These are phyloP conservation scores for Aegilops tauschii DNA, from an alignment of 176 grass and related monocot genomes.

Conservation along the genomic window DNA sequence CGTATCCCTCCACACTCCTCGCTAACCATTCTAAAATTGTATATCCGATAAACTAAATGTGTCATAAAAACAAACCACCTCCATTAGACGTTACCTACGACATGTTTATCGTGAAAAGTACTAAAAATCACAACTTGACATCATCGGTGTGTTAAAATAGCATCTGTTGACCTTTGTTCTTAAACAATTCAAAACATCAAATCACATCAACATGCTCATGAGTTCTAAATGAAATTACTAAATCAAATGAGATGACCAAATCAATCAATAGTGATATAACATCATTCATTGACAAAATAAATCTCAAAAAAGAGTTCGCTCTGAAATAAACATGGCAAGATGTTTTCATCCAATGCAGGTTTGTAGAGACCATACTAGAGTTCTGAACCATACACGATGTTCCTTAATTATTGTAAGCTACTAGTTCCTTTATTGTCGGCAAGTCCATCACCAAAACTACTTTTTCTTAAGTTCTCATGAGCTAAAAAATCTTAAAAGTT, in stretches of 20 bases:
- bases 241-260: not conserved
- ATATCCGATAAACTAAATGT: too few species aligned
- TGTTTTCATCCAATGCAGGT: slow-evolving; percentile 36
- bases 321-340: slow-evolving; percentile 1
- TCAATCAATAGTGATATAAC: not conserved
- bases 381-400: slow-evolving; percentile 33
- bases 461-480: slow-evolving; percentile 26
- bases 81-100: not conserved
- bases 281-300: not conserved
- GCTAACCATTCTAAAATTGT: too few species aligned
- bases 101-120: not conserved
- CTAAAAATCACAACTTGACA: not conserved
- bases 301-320: slow-evolving; percentile 18
- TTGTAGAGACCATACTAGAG: slow-evolving; percentile 36
- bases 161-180: not conserved
- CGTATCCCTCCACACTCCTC: too few species aligned
- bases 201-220: not conserved
- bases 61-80: not conserved
- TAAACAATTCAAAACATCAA: not conserved
- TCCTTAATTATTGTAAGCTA: slow-evolving; percentile 29
- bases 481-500: slow-evolving; percentile 29
- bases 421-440: slow-evolving; percentile 15
- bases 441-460: slow-evolving; percentile 27
- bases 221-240: not conserved
- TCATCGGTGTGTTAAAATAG: not conserved